A percentile compares a stretch with the other conserved stretches of the same genome.
These are phyloP conservation scores for Sesbania bispinosa DNA, from an alignment of 306 rosid species.

Conservation along the genomic window DNA sequence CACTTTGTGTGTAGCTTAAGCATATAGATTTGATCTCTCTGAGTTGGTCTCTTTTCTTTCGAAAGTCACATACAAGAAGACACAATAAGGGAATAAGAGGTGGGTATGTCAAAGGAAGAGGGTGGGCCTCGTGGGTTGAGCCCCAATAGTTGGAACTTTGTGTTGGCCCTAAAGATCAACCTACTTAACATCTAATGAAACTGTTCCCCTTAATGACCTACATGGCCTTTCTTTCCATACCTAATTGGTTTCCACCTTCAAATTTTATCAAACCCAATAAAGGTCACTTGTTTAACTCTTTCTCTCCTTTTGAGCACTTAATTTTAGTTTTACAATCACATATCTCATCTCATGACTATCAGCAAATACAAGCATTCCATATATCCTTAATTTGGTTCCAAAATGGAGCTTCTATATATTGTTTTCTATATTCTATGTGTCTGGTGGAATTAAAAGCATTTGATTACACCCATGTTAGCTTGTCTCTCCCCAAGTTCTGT, in stretches of 20 bases:
- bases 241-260: slow-evolving; percentile 25
- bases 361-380: slow-evolving; percentile 21
- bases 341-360: neutral
- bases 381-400: neutral
- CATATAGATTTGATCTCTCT: slow-evolving; percentile 24
- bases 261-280: slow-evolving; percentile 44
- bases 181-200: slow-evolving; percentile 10
- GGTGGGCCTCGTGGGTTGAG: slow-evolving; percentile 44
- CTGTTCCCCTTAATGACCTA: slow-evolving; percentile 39
- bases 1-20: slow-evolving; percentile 56
- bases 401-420: neutral
- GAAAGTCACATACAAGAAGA: slow-evolving; percentile 29
- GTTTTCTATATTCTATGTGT: slow-evolving; percentile 22
- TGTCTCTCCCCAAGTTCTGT: slow-evolving; percentile 16
- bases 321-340: neutral
- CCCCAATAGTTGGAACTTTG: slow-evolving; percentile 37
- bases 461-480: slow-evolving; percentile 25
- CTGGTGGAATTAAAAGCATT: slow-evolving; percentile 20
- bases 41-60: slow-evolving; percentile 20
- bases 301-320: slow-evolving; percentile 22
- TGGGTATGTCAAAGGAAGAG: slow-evolving; percentile 22
- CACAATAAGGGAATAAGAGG: slow-evolving; percentile 7
- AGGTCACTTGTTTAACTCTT: slow-evolving; percentile 26
- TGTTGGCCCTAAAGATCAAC: slow-evolving; percentile 34
- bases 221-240: slow-evolving; percentile 26